Conservation (phyloP, 495 filamentous ascomycete genomes). For the Xanthoparmelia taractica region DNA sequence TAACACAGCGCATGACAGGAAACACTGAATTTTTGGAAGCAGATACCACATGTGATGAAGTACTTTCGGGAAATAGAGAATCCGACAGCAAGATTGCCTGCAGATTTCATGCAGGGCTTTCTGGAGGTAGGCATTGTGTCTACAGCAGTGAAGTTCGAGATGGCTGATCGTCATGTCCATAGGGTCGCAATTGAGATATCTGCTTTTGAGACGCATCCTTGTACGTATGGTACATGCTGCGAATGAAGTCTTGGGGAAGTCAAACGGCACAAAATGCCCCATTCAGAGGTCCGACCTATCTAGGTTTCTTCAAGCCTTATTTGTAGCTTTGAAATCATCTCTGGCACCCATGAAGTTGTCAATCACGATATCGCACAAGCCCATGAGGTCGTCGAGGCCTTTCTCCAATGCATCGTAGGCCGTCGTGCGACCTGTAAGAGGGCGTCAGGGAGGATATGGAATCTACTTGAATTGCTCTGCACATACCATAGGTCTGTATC, state of each 20-base stretch:
- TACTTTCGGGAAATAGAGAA: conserved; percentile 93
- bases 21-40: conserved; percentile 99
- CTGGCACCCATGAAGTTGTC: conserved; percentile 69
- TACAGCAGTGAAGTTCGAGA: background rate
- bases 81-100: conserved; percentile 64
- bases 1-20: conserved; percentile 48
- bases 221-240: conserved; percentile 11
- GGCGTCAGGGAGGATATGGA: conserved; percentile 14
- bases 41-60: conserved; percentile 90
- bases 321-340: conserved; percentile 51
- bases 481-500: conserved; percentile 89
- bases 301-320: conserved; percentile 24
- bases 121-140: conserved; percentile 55
- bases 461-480: background rate
- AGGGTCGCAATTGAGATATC: conserved; percentile 26
- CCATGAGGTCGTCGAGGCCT: conserved; percentile 77
- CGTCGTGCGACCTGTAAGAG: conserved; percentile 58
- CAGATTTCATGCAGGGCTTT: conserved; percentile 87
- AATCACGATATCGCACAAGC: conserved; percentile 82
- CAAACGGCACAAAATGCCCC: background rate
- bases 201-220: background rate
- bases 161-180: background rate
- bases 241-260: background rate
- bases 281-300: background rate
- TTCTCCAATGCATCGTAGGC: conserved; percentile 82